Percentiles rank a stretch among this genome's conserved stretches.
Conservation (phyloP, 163 green algal genomes). For the Botryococcus braunii region DNA sequence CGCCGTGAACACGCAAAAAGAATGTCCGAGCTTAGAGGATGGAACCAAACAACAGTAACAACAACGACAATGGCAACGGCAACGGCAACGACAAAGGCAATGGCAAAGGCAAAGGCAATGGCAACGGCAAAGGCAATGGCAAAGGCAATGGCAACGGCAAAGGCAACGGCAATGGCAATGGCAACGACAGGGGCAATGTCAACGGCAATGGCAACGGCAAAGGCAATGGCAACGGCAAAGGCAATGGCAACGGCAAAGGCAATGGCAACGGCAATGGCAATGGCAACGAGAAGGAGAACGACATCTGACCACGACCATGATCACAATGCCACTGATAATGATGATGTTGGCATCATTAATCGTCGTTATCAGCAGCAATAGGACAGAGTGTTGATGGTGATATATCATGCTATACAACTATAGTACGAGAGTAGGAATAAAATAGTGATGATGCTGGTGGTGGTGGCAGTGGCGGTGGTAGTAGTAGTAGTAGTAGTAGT, state of each 20-base stretch:
- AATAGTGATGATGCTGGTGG: neutral
- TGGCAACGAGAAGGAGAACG: no score
- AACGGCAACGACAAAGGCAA: neutral
- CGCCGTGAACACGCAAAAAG: no score
- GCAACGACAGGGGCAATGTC: neutral
- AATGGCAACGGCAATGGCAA: conserved; percentile 3
- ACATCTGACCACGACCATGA: no score
- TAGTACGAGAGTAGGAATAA: no score
- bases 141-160: neutral
- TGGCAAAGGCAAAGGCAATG: conserved; percentile 1
- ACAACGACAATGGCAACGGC: no score
- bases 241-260: neutral
- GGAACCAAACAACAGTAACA: no score
- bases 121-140: neutral
- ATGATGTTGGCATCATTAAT: no score
- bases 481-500: neutral
- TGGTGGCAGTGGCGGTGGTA: neutral
- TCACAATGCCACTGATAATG: neutral
- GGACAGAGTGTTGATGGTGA: no score
- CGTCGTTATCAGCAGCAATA: no score
- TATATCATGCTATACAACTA: no score
- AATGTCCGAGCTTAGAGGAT: no score
- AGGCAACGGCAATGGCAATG: neutral
- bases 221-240: neutral
- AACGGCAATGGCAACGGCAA: neutral